Percentiles rank a stretch among this genome's conserved stretches.
Evolutionary conservation across 768 basidiomycete species (phyloP).

Genomic region (Mycena capillaripes): DNA sequence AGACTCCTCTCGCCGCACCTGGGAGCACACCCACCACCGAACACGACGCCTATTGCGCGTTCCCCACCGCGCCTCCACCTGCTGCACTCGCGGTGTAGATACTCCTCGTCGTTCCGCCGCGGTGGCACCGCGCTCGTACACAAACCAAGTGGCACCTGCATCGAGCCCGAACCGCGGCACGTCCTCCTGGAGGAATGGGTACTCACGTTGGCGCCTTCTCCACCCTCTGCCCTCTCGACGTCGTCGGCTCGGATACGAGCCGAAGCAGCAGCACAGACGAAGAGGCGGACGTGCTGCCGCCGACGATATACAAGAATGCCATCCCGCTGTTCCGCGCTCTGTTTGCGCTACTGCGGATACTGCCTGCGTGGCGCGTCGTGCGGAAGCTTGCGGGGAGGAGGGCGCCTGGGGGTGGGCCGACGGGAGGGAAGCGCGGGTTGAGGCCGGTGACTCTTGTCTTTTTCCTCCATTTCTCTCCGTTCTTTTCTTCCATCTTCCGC

Average conservation of each 20-base stretch:
- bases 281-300: too few species aligned
- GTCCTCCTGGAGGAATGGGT: slow-evolving; percentile 85
- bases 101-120: slow-evolving; percentile 79
- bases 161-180: slow-evolving; percentile 77
- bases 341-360: too few species aligned
- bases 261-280: background rate
- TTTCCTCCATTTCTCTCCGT: background rate
- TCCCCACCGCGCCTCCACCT: slow-evolving; percentile 53
- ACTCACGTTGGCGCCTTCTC: slow-evolving; percentile 54
- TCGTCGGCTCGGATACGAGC: slow-evolving; percentile 15
- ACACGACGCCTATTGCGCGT: slow-evolving; percentile 69
- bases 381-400: too few species aligned
- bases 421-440: slow-evolving; percentile 18
- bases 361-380: slow-evolving; percentile 53
- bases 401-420: slow-evolving; percentile 54
- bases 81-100: slow-evolving; percentile 73
- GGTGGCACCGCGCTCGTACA: slow-evolving; percentile 83
- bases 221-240: background rate
- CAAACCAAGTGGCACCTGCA: slow-evolving; percentile 71
- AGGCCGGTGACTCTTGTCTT: slow-evolving; percentile 39
- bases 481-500: background rate
- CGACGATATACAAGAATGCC: too few species aligned
- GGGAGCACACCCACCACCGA: slow-evolving; percentile 69
- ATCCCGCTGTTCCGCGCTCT: too few species aligned
- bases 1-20: slow-evolving; percentile 77